A percentile compares a stretch with the other conserved stretches of the same genome.
These are phyloP conservation scores for Phytophthora palmivora DNA, from an alignment of 352 stramenopile genomes.

Conservation along the genomic window DNA sequence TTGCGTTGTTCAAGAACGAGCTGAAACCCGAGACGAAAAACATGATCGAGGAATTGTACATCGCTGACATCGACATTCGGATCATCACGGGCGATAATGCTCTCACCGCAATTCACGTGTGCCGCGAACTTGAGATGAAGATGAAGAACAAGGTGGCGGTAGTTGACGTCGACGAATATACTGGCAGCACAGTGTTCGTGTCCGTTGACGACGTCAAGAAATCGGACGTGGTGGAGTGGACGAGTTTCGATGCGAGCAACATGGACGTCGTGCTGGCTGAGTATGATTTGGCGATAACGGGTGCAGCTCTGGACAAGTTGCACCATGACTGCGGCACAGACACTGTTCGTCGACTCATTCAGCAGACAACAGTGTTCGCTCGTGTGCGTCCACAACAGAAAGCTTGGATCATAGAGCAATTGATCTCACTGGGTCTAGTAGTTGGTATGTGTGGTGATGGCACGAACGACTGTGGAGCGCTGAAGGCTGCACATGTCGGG, in stretches of 20 bases:
- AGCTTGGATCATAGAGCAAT: slow-evolving; percentile 54
- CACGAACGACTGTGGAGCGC: slow-evolving; percentile 86
- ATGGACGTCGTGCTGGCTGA: slow-evolving; percentile 28
- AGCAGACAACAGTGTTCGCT: slow-evolving; percentile 43
- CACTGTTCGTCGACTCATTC: slow-evolving; percentile 44
- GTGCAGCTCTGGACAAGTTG: slow-evolving; percentile 50
- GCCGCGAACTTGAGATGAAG: slow-evolving; percentile 45
- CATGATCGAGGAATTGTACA: slow-evolving; percentile 72
- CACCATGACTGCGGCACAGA: slow-evolving; percentile 31
- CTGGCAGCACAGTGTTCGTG: slow-evolving; percentile 30
- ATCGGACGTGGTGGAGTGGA: slow-evolving; percentile 38
- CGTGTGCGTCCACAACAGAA: slow-evolving; percentile 63
- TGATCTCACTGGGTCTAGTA: slow-evolving; percentile 51
- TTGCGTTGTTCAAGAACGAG: slow-evolving; percentile 87
- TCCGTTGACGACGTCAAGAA: slow-evolving; percentile 42
- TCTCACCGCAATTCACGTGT: slow-evolving; percentile 55
- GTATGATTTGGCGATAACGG: slow-evolving; percentile 58
- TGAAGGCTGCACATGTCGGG: slow-evolving; percentile 87
- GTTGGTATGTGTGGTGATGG: slow-evolving; percentile 66
- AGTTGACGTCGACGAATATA: slow-evolving; percentile 42
- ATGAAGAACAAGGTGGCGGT: slow-evolving; percentile 51
- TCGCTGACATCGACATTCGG: slow-evolving; percentile 63
- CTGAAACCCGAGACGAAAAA: slow-evolving; percentile 73
- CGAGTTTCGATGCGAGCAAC: slow-evolving; percentile 36
- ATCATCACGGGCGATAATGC: slow-evolving; percentile 89